These are phyloP conservation scores for Rhodomyrtus tomentosa DNA, from an alignment of 345 rosid species.

Conservation along the genomic window DNA sequence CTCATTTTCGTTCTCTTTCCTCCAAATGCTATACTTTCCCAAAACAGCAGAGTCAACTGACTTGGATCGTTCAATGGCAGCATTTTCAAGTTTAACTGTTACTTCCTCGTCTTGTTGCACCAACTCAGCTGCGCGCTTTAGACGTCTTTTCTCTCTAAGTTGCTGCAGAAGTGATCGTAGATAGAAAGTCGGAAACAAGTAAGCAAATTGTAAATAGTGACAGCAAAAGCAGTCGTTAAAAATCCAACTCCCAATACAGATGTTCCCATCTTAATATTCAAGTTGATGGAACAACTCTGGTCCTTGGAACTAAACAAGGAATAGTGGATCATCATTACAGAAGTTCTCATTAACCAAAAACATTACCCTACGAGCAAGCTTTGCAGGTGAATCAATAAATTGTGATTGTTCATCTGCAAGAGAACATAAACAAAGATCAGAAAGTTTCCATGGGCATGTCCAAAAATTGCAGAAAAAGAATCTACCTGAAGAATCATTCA, in stretches of 20 bases:
- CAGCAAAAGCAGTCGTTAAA: not conserved
- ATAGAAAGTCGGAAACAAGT: not conserved
- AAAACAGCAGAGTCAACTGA: conserved; percentile 91
- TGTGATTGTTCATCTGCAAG: conserved; percentile 38
- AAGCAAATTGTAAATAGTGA: not conserved
- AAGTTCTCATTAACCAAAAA: not conserved
- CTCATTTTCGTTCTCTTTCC: conserved; percentile 84
- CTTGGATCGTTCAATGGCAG: conserved; percentile 90
- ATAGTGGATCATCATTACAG: not conserved
- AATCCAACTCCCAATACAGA: not conserved
- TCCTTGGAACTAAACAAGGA: not conserved
- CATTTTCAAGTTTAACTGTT: conserved; percentile 71
- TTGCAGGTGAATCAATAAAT: conserved; percentile 51
- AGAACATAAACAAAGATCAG: not conserved
- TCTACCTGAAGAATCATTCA: conserved; percentile 15
- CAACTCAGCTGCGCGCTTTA: conserved; percentile 67
- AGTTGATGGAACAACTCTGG: not conserved
- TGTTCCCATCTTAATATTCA: not conserved
- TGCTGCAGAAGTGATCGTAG: conserved; percentile 37
- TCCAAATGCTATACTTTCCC: conserved; percentile 95
- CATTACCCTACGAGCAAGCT: conserved; percentile 66
- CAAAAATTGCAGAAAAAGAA: not conserved
- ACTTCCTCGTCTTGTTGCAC: conserved; percentile 62
- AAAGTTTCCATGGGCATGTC: not conserved
- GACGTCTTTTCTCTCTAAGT: conserved; percentile 75